These are phyloP conservation scores for Spathaspora arborariae DNA, from an alignment of 805 yeast species.

Conservation along the genomic window DNA sequence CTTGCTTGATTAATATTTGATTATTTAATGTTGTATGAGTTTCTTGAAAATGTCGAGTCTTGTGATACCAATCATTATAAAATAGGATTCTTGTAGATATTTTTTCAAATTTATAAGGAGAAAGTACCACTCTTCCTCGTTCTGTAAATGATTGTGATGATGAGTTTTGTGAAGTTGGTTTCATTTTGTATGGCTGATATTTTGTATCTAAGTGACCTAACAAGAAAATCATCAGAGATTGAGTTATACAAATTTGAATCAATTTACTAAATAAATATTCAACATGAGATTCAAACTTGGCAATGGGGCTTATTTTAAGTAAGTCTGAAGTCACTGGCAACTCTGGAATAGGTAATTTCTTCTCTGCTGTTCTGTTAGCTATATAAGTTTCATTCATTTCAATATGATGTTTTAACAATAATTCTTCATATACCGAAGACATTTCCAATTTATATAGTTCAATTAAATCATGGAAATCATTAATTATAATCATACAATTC, in stretches of 20 bases:
- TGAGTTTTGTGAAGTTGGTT: background rate
- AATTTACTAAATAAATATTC: slow-evolving; percentile 22
- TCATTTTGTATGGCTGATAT: slow-evolving; percentile 13
- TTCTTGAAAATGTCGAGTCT: slow-evolving; percentile 13
- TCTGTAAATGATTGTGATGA: slow-evolving; percentile 7
- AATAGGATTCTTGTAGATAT: slow-evolving; percentile 21
- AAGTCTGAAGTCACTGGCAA: slow-evolving; percentile 28
- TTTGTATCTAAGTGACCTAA: slow-evolving; percentile 29
- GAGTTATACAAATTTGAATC: slow-evolving; percentile 18
- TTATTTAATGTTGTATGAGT: background rate
- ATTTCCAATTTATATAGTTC: slow-evolving; percentile 34
- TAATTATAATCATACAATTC: slow-evolving; percentile 20
- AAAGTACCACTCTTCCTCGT: slow-evolving; percentile 12
- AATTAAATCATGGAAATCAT: slow-evolving; percentile 32
- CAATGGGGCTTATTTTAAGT: slow-evolving; percentile 24
- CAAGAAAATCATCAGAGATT: slow-evolving; percentile 24
- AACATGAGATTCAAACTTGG: slow-evolving; percentile 29
- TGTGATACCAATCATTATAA: slow-evolving; percentile 34
- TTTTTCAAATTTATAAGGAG: slow-evolving; percentile 9
- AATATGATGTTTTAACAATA: slow-evolving; percentile 28
- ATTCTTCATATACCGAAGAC: slow-evolving; percentile 29
- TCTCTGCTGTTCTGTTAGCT: slow-evolving; percentile 21
- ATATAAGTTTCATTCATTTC: slow-evolving; percentile 20
- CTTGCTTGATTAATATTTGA: slow-evolving; percentile 3
- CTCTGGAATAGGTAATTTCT: slow-evolving; percentile 18